Evolutionary conservation across 495 filamentous ascomycete species (phyloP), one percentile per base, ranked within the genome.

Genomic region (Cairneyella variabilis): DNA sequence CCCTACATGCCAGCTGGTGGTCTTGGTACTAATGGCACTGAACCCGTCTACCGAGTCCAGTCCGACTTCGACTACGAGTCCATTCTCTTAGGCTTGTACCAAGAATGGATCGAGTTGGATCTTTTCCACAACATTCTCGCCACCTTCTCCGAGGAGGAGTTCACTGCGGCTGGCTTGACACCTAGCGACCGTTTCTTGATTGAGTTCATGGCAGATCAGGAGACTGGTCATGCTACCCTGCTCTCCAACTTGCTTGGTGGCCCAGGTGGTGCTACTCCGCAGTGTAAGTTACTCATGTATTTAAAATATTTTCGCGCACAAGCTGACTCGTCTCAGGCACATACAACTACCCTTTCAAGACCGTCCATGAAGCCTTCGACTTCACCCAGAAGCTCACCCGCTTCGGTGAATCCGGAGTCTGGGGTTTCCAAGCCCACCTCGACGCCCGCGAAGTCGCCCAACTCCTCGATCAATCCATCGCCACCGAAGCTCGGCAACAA

Each of bases 101-200:
- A 91, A 55, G 91, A 95, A 70, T 95, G 78, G 75, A 90, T 93
- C 56, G 90, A 96, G 66, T 73, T 95, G 0, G 91, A 95, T 63
- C 76, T 91, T 14, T 96, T 95, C 80, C 84, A 89, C 62, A 80
- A 89, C 64, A 89, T 85, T 16, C 74, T 95, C 16, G 77, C 76
- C 1, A 78, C 74, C 0, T 95, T 92, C 71, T 79, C 78, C 1
- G 80, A 71, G 0, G 71, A 82, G 11, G 87, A 95, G 2, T 95
- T 92, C 61, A 70, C 77, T 17, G 77, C 69, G 0, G 84, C 80
- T 38, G 87, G 88, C 2, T 64, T 95, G 11, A 82, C 67, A 0
- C 72, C 82, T 14, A 79, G 88, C 49, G 87, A 91, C 59, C 76
- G 85, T 25, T 80, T 71, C 45, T 70, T 93, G 26, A 86, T 95